phyloP scores from a whole-genome alignment of 192 early-diverging fungal species.

The Coemansia sp. region DNA sequence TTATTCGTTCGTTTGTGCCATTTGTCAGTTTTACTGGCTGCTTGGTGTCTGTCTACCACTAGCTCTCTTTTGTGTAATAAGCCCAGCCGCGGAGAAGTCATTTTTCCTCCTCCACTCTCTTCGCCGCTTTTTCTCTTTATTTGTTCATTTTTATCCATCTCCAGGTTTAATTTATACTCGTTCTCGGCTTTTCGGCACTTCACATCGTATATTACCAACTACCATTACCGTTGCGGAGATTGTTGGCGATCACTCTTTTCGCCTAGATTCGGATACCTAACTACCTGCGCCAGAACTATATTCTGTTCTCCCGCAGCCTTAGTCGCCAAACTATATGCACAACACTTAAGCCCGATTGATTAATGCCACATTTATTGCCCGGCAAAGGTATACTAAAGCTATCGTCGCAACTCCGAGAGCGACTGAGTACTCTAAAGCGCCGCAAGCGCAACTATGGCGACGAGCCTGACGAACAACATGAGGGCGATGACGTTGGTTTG shows the following conservation, averaged over 20 bases:
- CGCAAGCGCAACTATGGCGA: constrained; percentile 27
- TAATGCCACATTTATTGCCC: constrained; percentile 18
- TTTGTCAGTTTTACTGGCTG: neutral
- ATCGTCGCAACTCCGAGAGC: constrained; percentile 37
- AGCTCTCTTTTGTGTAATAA: neutral
- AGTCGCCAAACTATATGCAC: neutral
- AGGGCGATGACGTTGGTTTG: neutral
- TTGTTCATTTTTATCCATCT: neutral
- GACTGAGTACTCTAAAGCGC: constrained; percentile 27
- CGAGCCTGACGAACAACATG: constrained; percentile 5
- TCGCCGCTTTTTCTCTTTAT: neutral
- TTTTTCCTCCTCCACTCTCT: constrained; percentile 7
- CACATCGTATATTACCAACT: neutral
- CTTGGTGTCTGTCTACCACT: neutral
- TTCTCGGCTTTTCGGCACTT: neutral
- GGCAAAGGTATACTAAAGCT: constrained; percentile 41
- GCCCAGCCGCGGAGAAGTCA: neutral
- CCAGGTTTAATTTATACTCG: neutral
- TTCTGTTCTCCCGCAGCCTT: neutral
- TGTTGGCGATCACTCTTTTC: neutral
- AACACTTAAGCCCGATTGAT: neutral
- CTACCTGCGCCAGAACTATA: neutral
- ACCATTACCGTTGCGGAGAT: neutral
- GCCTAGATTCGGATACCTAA: neutral
- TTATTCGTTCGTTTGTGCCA: neutral